phyloP scores from a whole-genome alignment of 441 rosid genomes.

The Jatropha multifida region DNA sequence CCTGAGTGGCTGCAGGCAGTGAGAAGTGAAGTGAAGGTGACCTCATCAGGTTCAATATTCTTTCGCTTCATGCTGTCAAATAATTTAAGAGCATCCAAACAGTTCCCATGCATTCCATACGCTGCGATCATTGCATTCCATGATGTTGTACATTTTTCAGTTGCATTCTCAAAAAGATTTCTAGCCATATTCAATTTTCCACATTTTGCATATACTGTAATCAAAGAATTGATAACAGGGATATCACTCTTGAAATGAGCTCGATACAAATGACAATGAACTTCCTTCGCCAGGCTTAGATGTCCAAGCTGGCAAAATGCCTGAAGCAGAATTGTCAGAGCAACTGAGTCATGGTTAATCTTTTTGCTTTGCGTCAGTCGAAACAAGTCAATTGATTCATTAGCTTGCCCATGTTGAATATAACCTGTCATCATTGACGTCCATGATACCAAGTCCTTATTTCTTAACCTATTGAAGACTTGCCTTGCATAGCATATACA shows the following conservation, averaged over 20 bases:
- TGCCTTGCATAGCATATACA: slow-evolving; percentile 16
- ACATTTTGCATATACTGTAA: slow-evolving; percentile 32
- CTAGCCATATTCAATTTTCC: slow-evolving; percentile 30
- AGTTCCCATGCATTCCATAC: slow-evolving; percentile 32
- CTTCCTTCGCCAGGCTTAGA: slow-evolving; percentile 31
- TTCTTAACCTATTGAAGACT: slow-evolving; percentile 21
- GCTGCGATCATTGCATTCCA: slow-evolving; percentile 43
- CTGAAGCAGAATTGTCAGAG: slow-evolving; percentile 30
- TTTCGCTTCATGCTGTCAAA: slow-evolving; percentile 25
- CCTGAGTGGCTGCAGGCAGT: slow-evolving; percentile 42
- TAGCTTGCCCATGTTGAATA: slow-evolving; percentile 19
- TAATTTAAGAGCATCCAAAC: slow-evolving; percentile 26
- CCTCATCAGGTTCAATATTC: slow-evolving; percentile 27
- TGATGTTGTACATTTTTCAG: slow-evolving; percentile 18
- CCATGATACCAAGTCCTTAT: slow-evolving; percentile 32
- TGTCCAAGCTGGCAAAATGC: slow-evolving; percentile 32
- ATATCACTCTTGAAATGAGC: slow-evolving; percentile 17
- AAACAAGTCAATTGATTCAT: slow-evolving; percentile 24
- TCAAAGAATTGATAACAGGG: slow-evolving; percentile 29
- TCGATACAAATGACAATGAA: slow-evolving; percentile 31
- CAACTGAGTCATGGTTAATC: slow-evolving; percentile 26
- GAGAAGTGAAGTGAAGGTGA: slow-evolving; percentile 31
- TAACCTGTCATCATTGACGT: slow-evolving; percentile 31
- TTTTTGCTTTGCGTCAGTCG: slow-evolving; percentile 23
- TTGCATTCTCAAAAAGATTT: slow-evolving; percentile 25